Evolutionary conservation across 1,284 basidiomycete genomes (phyloP), one percentile per base, ranked within the genome.

Genomic region (Gomphus bonarii): DNA sequence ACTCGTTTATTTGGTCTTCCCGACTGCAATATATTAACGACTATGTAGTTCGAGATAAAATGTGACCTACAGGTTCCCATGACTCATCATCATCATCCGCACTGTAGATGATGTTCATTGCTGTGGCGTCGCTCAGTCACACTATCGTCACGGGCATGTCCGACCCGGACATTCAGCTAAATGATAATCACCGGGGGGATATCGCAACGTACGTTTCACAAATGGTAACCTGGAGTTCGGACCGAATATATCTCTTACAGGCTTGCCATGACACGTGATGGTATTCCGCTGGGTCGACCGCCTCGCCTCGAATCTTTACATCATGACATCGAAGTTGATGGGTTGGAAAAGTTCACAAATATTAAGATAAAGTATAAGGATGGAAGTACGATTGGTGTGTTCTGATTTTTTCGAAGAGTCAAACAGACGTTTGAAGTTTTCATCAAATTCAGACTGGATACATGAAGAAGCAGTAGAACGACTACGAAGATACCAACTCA

Each of bases 381-480:
- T 47, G 58, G 60, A 9, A 51, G 50, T 38, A 61, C 57, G 5
- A 61, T 61, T 36, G 60, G 60, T 61, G 28, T 8, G 60, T 38
- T 22, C 14, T 8, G 7, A n/a, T 22, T 12, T 6, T 42, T 16
- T 42, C 28, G 42, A 22, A 11, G 18, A 40, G 20, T n/a, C 36
- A 38, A 28, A 14, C 8, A 22, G 18, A 43, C 22, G 20, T 28
- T 14, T 20, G 25, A 36, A 20, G n/a, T 40, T 47, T 22, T 25
- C 7, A 50, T 16, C 25, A 11, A 10, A 12, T 42, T 60, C 63
- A 61, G 85, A 89, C 69, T 88, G 85, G 85, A 72, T 82, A 55
- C 77, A 78, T 54, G 85, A 88, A 68, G 82, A 86, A 63, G 76
- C 77, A 5, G 69, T 73, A 5, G 85, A 86, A 66, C 77, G 85